Conservation (phyloP, 1,139 yeast species). For the Pichia sp. region DNA sequence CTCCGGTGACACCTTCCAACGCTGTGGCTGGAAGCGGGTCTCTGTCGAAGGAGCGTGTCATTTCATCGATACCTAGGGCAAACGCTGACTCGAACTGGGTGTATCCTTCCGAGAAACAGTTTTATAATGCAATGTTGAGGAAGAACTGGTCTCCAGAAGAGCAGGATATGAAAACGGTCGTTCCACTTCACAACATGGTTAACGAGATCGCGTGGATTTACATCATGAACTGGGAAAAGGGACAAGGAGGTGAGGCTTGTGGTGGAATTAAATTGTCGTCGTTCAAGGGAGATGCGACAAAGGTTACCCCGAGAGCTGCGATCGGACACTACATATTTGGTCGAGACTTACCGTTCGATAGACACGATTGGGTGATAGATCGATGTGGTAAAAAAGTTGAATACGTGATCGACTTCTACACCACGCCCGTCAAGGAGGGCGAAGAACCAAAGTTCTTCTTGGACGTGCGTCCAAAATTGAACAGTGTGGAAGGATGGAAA, state of each 20-base stretch:
- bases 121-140: slow-evolving; percentile 88
- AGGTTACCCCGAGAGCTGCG: slow-evolving; percentile 87
- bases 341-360: slow-evolving; percentile 77
- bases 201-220: slow-evolving; percentile 92
- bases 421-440: slow-evolving; percentile 39
- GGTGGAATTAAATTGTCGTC: slow-evolving; percentile 84
- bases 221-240: slow-evolving; percentile 76
- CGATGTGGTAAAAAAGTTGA: slow-evolving; percentile 82
- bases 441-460: slow-evolving; percentile 62
- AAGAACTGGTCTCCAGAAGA: slow-evolving; percentile 84
- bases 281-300: slow-evolving; percentile 83
- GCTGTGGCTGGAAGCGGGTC: slow-evolving; percentile 23
- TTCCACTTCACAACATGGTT: slow-evolving; percentile 91
- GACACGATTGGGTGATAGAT: slow-evolving; percentile 94
- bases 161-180: slow-evolving; percentile 81
- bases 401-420: slow-evolving; percentile 89
- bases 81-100: slow-evolving; percentile 70
- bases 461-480: slow-evolving; percentile 89
- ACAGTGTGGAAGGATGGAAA: slow-evolving; percentile 73
- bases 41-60: slow-evolving; percentile 65
- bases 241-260: slow-evolving; percentile 60
- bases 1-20: slow-evolving; percentile 14
- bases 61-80: slow-evolving; percentile 83
- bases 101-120: slow-evolving; percentile 93
- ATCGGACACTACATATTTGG: slow-evolving; percentile 60